Conservation (phyloP, 2,329 filamentous ascomycete species). For the Colletotrichum sp. region DNA sequence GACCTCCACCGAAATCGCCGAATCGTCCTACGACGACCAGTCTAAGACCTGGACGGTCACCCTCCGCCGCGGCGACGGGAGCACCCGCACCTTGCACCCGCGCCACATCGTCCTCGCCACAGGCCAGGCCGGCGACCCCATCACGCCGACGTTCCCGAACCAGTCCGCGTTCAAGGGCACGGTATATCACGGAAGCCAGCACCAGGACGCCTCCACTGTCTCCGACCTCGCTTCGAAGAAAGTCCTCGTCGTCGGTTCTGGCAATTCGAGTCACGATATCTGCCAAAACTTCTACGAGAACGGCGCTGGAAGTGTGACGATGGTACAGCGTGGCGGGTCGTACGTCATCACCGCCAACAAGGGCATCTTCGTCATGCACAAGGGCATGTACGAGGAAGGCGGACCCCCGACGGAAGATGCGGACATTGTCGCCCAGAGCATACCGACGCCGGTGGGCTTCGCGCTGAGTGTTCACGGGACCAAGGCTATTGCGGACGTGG, state of each 20-base stretch:
- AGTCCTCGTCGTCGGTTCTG: slow-evolving; percentile 70
- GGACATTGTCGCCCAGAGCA: slow-evolving; percentile 64
- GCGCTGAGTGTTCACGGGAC: slow-evolving; percentile 62
- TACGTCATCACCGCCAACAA: slow-evolving; percentile 64
- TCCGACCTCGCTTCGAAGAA: slow-evolving; percentile 56
- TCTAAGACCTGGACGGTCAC: slow-evolving; percentile 60
- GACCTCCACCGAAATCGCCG: slow-evolving; percentile 56
- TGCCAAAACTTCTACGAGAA: slow-evolving; percentile 71
- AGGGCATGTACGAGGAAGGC: slow-evolving; percentile 53
- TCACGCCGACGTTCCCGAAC: slow-evolving; percentile 61
- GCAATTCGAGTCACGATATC: slow-evolving; percentile 74
- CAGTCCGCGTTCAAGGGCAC: slow-evolving; percentile 62
- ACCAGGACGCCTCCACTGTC: slow-evolving; percentile 20
- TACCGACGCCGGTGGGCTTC: slow-evolving; percentile 56
- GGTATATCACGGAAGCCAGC: slow-evolving; percentile 58
- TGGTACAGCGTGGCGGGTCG: slow-evolving; percentile 72
- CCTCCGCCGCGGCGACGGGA: slow-evolving; percentile 45
- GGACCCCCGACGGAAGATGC: slow-evolving; percentile 69
- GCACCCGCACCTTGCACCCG: slow-evolving; percentile 61
- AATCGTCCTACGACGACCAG: slow-evolving; percentile 54
- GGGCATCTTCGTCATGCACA: slow-evolving; percentile 57
- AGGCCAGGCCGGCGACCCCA: slow-evolving; percentile 71
- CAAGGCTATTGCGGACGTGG: slow-evolving; percentile 40
- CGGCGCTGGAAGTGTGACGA: slow-evolving; percentile 67
- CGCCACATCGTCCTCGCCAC: slow-evolving; percentile 71